These are phyloP conservation scores for Wickerhamomyces bisporus DNA, from an alignment of 805 yeast genomes.

Conservation along the genomic window DNA sequence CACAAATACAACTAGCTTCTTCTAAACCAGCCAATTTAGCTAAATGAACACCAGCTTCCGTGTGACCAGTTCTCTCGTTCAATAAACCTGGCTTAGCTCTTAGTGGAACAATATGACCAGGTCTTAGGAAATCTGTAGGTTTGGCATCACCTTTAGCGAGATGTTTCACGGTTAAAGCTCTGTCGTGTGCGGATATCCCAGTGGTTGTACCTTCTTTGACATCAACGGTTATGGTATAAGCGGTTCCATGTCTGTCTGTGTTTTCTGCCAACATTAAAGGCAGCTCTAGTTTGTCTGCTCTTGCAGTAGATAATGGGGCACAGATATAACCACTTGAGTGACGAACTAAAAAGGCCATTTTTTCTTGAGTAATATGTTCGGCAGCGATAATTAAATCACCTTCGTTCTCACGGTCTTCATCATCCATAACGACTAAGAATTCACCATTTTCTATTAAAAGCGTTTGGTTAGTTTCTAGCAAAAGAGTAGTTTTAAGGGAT, in stretches of 20 bases:
- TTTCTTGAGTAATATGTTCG: slow-evolving; percentile 63
- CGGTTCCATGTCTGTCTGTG: slow-evolving; percentile 90
- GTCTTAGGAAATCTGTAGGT: slow-evolving; percentile 71
- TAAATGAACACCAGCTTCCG: slow-evolving; percentile 94
- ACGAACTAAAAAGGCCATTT: slow-evolving; percentile 92
- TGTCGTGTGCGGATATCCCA: slow-evolving; percentile 92
- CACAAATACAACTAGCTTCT: slow-evolving; percentile 92
- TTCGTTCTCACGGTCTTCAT: slow-evolving; percentile 93
- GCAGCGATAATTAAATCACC: slow-evolving; percentile 98
- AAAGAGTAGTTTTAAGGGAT: too few relatives aligned
- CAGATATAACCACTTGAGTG: slow-evolving; percentile 90
- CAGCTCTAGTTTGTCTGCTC: slow-evolving; percentile 76
- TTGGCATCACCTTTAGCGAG: slow-evolving; percentile 58
- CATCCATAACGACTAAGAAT: slow-evolving; percentile 94
- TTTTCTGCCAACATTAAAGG: slow-evolving; percentile 59
- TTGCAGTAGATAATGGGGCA: slow-evolving; percentile 71
- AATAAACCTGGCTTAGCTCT: slow-evolving; percentile 87
- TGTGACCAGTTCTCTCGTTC: slow-evolving; percentile 82
- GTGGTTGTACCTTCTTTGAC: slow-evolving; percentile 87
- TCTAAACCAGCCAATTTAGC: slow-evolving; percentile 69
- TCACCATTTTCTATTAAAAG: slow-evolving; percentile 28
- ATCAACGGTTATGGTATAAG: slow-evolving; percentile 92
- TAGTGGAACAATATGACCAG: slow-evolving; percentile 93
- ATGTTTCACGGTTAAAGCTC: slow-evolving; percentile 74
- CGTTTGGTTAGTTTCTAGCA: slow-evolving; percentile 7